Evolutionary conservation across 176 grass and related monocot genomes (phyloP).

Genomic region (Aegilops speltoides): DNA sequence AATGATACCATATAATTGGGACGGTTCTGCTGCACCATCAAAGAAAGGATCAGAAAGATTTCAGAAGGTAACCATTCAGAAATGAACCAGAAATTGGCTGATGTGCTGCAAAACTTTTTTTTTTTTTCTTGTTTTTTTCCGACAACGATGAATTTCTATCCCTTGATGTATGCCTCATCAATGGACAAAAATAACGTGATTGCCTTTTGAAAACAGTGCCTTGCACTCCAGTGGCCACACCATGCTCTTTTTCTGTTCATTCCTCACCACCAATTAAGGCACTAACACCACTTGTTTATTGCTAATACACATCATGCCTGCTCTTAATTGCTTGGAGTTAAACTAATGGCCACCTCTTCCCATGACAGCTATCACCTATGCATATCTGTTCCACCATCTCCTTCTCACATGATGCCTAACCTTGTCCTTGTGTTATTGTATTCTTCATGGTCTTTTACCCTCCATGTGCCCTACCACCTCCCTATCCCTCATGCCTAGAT

Average conservation of each 20-base stretch:
- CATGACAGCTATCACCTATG: conserved; percentile 24
- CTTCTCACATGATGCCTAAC: conserved; percentile 49
- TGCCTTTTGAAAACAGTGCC: not conserved
- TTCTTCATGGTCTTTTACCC: conserved; percentile 31
- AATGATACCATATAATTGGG: not conserved
- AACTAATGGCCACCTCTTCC: conserved; percentile 37
- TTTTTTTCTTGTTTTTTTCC: not conserved
- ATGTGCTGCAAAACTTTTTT: not conserved
- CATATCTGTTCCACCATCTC: conserved; percentile 48
- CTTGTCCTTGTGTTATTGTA: conserved; percentile 38
- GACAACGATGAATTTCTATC: not conserved
- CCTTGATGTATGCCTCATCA: not conserved
- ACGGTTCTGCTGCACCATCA: not conserved
- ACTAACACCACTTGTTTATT: conserved; percentile 29
- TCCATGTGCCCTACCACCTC: conserved; percentile 54
- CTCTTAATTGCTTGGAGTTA: conserved; percentile 35
- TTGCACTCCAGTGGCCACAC: not conserved
- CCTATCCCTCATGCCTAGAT: conserved; percentile 50
- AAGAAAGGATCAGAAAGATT: conserved; percentile 9
- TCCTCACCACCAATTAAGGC: conserved; percentile 2
- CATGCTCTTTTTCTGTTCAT: conserved; percentile 21
- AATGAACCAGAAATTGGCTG: not conserved
- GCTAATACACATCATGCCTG: conserved; percentile 17
- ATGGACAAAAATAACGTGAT: not conserved
- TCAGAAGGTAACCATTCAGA: conserved; percentile 30